phyloP scores from a whole-genome alignment of 1,284 basidiomycete species.

The Inonotus hispidus region DNA sequence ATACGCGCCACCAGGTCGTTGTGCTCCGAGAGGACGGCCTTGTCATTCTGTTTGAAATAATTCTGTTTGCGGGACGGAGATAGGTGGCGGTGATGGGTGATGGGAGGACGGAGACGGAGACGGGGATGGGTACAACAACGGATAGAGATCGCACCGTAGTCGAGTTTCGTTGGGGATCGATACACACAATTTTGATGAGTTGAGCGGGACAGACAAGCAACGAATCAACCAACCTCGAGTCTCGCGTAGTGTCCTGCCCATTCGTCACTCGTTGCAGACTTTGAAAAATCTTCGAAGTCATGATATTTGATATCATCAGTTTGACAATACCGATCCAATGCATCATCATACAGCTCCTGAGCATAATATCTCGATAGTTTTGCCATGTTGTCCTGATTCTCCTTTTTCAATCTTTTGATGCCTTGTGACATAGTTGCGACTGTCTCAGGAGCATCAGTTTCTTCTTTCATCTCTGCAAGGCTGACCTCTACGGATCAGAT shows the following conservation, averaged over 20 bases:
- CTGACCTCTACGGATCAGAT: conserved; percentile 4
- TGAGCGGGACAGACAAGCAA: neutral
- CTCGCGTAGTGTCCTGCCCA: conserved; percentile 15
- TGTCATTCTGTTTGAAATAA: conserved; percentile 15
- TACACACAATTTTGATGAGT: neutral
- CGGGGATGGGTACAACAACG: too few relatives aligned
- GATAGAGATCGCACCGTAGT: too few relatives aligned
- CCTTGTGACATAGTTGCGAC: conserved; percentile 28
- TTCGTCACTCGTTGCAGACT: conserved; percentile 6
- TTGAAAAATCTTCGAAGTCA: conserved; percentile 25
- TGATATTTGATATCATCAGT: conserved; percentile 30
- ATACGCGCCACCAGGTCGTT: conserved; percentile 25
- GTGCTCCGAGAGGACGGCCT: neutral
- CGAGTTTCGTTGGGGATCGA: too few relatives aligned
- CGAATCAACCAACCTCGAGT: conserved; percentile 16
- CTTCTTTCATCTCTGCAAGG: conserved; percentile 21
- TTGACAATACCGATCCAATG: conserved; percentile 29
- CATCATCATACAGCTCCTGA: conserved; percentile 37
- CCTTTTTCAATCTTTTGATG: conserved; percentile 33
- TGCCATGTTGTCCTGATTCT: conserved; percentile 39
- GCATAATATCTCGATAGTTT: conserved; percentile 38
- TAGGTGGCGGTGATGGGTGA: neutral
- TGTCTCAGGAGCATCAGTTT: conserved; percentile 24
- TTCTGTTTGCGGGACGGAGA: conserved; percentile 4
- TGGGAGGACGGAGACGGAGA: too few relatives aligned